A percentile compares a stretch with the other conserved stretches of the same genome.
Conservation (phyloP, 139 green algal species). For the Limnomonas spitsbergensis region DNA sequence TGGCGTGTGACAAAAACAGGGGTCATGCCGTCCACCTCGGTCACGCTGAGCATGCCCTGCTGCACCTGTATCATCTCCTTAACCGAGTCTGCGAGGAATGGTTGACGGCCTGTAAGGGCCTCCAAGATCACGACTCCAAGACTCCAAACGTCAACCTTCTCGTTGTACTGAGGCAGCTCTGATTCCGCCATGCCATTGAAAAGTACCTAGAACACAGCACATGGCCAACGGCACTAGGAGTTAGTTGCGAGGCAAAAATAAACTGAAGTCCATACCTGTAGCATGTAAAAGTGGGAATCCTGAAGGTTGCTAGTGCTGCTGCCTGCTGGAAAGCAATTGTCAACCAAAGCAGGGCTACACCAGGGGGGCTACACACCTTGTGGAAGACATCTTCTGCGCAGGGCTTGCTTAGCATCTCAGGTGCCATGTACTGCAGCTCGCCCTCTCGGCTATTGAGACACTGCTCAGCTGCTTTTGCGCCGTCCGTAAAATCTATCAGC, state of each 20-base stretch:
- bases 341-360: too few relatives aligned
- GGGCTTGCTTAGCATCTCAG: slow-evolving; percentile 59
- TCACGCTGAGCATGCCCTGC: neutral
- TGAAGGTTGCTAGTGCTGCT: too few relatives aligned
- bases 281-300: too few relatives aligned
- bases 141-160: slow-evolving; percentile 63
- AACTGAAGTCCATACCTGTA: too few relatives aligned
- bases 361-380: slow-evolving; percentile 27
- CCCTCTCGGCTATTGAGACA: slow-evolving; percentile 4
- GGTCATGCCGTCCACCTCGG: neutral
- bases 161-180: slow-evolving; percentile 59
- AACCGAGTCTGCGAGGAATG: slow-evolving; percentile 51
- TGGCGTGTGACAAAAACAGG: neutral
- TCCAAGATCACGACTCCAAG: slow-evolving; percentile 55
- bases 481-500: slow-evolving; percentile 20
- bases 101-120: slow-evolving; percentile 52
- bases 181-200: slow-evolving; percentile 57
- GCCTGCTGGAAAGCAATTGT: too few relatives aligned
- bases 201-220: slow-evolving; percentile 54
- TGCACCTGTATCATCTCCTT: slow-evolving; percentile 12
- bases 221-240: too few relatives aligned
- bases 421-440: slow-evolving; percentile 20
- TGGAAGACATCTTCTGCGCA: slow-evolving; percentile 61
- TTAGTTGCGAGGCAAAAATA: too few relatives aligned
- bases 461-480: neutral